A percentile compares a stretch with the other conserved stretches of the same genome.
These are phyloP conservation scores for Fusarium devonianum DNA, from an alignment of 2,329 filamentous ascomycete species.

Conservation along the genomic window DNA sequence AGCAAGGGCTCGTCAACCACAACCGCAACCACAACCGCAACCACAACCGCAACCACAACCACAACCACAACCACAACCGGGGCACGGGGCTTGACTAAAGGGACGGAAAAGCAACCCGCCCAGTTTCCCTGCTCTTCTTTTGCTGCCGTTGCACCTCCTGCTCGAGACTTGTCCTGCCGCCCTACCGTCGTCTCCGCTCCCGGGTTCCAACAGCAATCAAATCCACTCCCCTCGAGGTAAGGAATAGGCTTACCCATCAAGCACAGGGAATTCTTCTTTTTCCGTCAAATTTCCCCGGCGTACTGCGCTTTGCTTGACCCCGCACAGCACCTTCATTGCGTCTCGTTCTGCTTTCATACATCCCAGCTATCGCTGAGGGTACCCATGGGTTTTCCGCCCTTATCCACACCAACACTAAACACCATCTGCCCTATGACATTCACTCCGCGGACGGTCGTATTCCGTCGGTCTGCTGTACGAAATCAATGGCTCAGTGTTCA, in stretches of 20 bases:
- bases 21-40: slow-evolving; percentile 12
- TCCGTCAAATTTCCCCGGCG: too few relatives aligned
- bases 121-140: neutral
- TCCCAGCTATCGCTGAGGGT: too few relatives aligned
- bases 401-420: slow-evolving; percentile 14
- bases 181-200: neutral
- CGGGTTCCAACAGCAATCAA: neutral
- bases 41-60: slow-evolving; percentile 8
- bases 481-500: slow-evolving; percentile 2
- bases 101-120: neutral
- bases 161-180: slow-evolving; percentile 4
- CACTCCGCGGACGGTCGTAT: slow-evolving; percentile 21
- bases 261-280: too few relatives aligned
- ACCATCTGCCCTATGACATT: slow-evolving; percentile 26
- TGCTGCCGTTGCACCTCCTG: neutral
- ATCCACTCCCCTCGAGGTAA: slow-evolving; percentile 24
- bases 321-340: too few relatives aligned
- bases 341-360: slow-evolving; percentile 1
- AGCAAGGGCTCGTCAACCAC: slow-evolving; percentile 1
- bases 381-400: slow-evolving; percentile 24
- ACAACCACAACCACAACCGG: slow-evolving; percentile 8
- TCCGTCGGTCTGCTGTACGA: slow-evolving; percentile 5
- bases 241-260: slow-evolving; percentile 2
- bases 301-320: too few relatives aligned
- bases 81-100: slow-evolving; percentile 1